Percentiles rank a stretch among this genome's conserved stretches.
phyloP scores from a whole-genome alignment of 139 green algal species.

The Micractinium sp. region DNA sequence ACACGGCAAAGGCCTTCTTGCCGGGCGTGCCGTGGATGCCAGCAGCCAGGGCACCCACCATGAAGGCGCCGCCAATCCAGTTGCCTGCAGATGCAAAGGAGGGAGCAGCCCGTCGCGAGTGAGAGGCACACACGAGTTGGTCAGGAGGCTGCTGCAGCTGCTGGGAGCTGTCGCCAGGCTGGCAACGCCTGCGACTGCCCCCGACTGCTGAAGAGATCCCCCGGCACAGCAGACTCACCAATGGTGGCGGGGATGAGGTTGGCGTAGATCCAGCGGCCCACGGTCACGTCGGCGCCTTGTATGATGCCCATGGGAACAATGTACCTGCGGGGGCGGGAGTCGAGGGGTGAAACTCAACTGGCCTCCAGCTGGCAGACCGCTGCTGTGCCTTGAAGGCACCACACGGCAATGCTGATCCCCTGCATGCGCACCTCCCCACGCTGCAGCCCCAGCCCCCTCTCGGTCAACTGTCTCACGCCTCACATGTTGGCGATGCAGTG shows the following conservation, averaged over 20 bases:
- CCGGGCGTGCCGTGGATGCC: background rate
- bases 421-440: background rate
- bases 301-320: slow-evolving; percentile 5
- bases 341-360: too few relatives aligned
- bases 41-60: background rate
- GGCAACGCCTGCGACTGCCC: too few relatives aligned
- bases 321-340: background rate
- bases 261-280: background rate
- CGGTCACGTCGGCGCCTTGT: background rate
- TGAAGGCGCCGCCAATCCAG: background rate
- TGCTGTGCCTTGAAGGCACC: too few relatives aligned
- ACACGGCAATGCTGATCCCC: background rate
- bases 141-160: background rate
- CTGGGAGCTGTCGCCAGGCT: too few relatives aligned
- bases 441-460: background rate
- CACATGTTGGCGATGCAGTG: slow-evolving; percentile 17
- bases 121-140: too few relatives aligned
- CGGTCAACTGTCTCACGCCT: background rate
- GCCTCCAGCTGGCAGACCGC: too few relatives aligned
- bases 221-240: background rate
- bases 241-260: slow-evolving; percentile 15
- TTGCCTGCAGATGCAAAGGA: background rate
- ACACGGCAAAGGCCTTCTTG: background rate
- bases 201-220: background rate
- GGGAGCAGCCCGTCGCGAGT: background rate